Evolutionary conservation across 257 asterid genomes (phyloP).

Genomic region (Echites panduratus): DNA sequence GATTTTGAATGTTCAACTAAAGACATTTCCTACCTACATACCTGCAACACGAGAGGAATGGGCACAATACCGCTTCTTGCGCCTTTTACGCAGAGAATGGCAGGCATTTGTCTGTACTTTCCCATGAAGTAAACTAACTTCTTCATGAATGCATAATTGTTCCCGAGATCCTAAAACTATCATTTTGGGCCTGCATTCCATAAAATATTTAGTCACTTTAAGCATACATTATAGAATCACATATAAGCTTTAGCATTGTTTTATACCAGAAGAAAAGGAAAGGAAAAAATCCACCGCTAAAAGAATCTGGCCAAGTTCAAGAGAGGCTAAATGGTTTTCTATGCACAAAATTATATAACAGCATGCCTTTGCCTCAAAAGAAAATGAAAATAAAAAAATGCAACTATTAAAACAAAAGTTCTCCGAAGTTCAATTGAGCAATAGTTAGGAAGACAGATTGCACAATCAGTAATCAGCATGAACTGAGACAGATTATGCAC

Average conservation of each 20-base stretch:
- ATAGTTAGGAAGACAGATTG: neutral
- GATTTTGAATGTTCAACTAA: slow-evolving; percentile 3
- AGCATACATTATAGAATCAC: neutral
- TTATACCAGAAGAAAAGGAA: neutral
- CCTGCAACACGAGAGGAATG: slow-evolving; percentile 83
- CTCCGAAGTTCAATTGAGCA: neutral
- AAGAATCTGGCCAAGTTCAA: neutral
- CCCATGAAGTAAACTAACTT: slow-evolving; percentile 78
- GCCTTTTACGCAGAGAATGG: slow-evolving; percentile 72
- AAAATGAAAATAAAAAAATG: neutral
- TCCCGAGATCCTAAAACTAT: slow-evolving; percentile 94
- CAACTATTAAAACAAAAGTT: neutral
- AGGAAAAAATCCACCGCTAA: neutral
- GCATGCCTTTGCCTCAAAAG: neutral
- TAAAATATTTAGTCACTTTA: slow-evolving; percentile 6
- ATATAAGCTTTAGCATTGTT: slow-evolving; percentile 11
- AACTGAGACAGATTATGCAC: too few relatives aligned
- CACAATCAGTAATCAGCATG: neutral
- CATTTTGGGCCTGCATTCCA: slow-evolving; percentile 87
- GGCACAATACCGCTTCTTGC: slow-evolving; percentile 59
- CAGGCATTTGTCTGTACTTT: slow-evolving; percentile 93
- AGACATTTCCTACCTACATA: slow-evolving; percentile 19
- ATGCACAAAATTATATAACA: neutral
- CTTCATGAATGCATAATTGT: slow-evolving; percentile 91
- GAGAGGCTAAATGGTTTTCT: too few relatives aligned